Evolutionary conservation across 2,329 filamentous ascomycete species (phyloP), one percentile per base, ranked within the genome.

Genomic region (Verticillium alfalfae): DNA sequence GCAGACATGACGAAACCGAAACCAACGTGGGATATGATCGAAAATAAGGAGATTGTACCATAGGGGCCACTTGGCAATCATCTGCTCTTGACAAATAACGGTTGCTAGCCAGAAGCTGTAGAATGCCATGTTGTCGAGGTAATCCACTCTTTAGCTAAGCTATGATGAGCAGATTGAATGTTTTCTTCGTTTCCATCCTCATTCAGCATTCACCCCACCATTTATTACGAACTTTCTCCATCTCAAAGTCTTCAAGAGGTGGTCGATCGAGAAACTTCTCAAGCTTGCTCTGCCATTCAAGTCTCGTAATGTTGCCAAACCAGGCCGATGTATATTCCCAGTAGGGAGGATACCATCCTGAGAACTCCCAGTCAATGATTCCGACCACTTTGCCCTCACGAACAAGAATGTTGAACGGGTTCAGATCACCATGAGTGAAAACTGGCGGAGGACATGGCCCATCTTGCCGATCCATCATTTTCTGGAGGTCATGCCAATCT

Each of bases 401-500:
- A 54, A 75, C 67, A 10, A 82, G 63, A 55, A 83, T 78, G 63
- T 83, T 82, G 26, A 67, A 66, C 26, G 72, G 72, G 63, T 73
- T 76, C 8, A 83, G 66, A 63, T 82, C 79, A 9, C 72, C 75
- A 68, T 83, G 80, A 15, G 79, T 80, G 66, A 84, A 80, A 7
- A 76, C 73, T 2, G 75, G 74, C 16, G 64, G 58, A n/a, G 68
- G 67, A 70, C 71, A 76, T 10, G 68, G 67, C 2, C 69, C 64
- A 61, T 79, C 72, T 57, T 80, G 78, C 60, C 66, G 67, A 5
- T 55, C 64, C 1, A 71, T 68, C 70, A 79, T 76, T 4, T 72
- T 66, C 60, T 73, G 66, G 31, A 76, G 62, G 0, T 70, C 68
- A 12, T 67, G 54, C 64, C 66, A 69, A 1, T 74, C 68, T 5